Evolutionary conservation across 176 grass and related monocot species (phyloP).

Genomic region (Alloteropsis semialata): DNA sequence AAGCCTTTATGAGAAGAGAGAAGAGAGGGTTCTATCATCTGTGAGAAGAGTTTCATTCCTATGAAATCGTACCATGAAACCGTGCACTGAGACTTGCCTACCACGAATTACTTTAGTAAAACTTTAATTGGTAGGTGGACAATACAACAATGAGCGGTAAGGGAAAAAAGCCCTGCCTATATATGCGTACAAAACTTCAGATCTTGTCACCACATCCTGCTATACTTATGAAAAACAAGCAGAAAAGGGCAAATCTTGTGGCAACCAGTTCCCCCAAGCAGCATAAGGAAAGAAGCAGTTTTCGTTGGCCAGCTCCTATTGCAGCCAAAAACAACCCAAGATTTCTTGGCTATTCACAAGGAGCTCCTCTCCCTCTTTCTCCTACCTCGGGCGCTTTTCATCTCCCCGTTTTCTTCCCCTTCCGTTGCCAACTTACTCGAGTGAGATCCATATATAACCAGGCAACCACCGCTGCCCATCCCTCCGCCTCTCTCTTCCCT

Average conservation of each 20-base stretch:
- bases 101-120: background rate
- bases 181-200: background rate
- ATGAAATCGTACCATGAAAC: too few relatives aligned
- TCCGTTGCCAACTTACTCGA: conserved; percentile 37
- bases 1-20: too few relatives aligned
- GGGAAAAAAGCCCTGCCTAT: background rate
- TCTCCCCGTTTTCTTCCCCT: conserved; percentile 25
- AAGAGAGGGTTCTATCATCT: too few relatives aligned
- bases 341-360: conserved; percentile 13
- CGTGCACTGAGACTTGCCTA: too few relatives aligned
- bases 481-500: conserved; percentile 18
- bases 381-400: conserved; percentile 41
- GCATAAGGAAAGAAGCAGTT: background rate
- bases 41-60: too few relatives aligned
- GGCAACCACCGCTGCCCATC: conserved; percentile 31
- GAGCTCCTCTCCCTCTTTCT: conserved; percentile 12
- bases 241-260: conserved; percentile 1
- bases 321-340: background rate
- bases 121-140: background rate
- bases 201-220: conserved; percentile 26
- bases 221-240: conserved; percentile 9
- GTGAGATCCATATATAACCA: conserved; percentile 51
- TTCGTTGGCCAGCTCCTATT: conserved; percentile 16
- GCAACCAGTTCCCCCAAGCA: background rate
- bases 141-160: background rate